Base-by-base conservation (phyloP, 805 yeast species). In the Ogataea allantospora region DNA sequence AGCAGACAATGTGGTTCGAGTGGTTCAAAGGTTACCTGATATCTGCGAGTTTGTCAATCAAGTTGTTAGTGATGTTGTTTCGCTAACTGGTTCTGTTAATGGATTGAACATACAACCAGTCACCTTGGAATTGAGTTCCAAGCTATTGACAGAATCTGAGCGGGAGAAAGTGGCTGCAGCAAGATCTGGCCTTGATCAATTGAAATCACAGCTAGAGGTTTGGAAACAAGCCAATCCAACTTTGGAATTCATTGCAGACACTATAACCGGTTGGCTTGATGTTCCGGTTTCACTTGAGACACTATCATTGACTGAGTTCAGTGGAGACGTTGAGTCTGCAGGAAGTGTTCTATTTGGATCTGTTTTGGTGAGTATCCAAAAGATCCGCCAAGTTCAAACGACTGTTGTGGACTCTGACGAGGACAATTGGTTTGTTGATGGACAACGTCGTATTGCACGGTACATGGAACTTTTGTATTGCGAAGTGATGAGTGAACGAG, bases 361-460 rank as follows among this genome's bases (percentile, higher is more conserved):
- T 3, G 70, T 87, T 13, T 61, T 88, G 37, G 67, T 89, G 20
- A 71, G 82, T 0, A 72, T 84, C 48, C 97, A 89, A 60, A 74
- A 75, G 43, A 60, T 73, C 7, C 63, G 65, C 32, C 75, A 66
- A 22, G 46, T 54, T 8, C 68, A 68, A 33, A 47, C 50, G 18
- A 17, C 13, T 3, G 11, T 19, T 2, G 49, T 76, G 2, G 46
- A 59, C 1, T 74, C 65, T 14, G 81, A 71, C 2, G 78, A 72
- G 17, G 89, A 84, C 42, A 66, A 69, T n/a, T 89, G 96, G 95
- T 67, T 87, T 21, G 57, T 67, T 4, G 38, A 51, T 1, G 47
- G 78, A 2, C 80, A 80, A 40, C 70, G 65, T 28, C 66, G 70
- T 27, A 48, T 77, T 3, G 53, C 60, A 14, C 60, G 58, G 12